phyloP scores from a whole-genome alignment of 768 basidiomycete species.

The Tricholoma furcatifolium region DNA sequence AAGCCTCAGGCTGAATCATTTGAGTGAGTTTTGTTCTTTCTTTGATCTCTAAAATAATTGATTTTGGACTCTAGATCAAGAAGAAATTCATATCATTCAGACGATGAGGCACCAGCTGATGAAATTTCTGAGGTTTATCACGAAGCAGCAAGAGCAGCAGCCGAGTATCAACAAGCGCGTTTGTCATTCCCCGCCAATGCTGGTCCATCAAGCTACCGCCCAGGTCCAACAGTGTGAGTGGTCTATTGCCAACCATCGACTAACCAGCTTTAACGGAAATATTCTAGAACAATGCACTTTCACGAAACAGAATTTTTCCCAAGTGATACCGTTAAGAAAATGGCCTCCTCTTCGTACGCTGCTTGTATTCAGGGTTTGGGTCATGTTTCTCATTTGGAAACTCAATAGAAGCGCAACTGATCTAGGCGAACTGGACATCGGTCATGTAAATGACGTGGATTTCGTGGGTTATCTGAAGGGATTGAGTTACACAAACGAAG shows the following conservation, averaged over 20 bases:
- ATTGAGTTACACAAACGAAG: background rate
- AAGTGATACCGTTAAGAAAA: no score
- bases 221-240: background rate
- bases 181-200: slow-evolving; percentile 6
- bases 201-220: slow-evolving; percentile 7
- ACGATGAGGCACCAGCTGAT: background rate
- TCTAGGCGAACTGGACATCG: background rate
- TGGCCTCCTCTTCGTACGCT: background rate
- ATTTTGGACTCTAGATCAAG: no score
- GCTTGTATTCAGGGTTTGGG: background rate
- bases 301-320: no score
- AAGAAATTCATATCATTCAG: background rate
- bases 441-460: background rate
- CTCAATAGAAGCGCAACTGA: background rate
- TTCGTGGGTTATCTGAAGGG: background rate
- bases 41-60: no score
- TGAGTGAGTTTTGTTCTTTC: background rate
- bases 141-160: background rate
- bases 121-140: background rate
- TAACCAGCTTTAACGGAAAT: no score
- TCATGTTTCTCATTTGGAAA: background rate
- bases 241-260: background rate
- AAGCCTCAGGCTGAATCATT: background rate
- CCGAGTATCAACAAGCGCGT: slow-evolving; percentile 3
- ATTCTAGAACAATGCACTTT: no score